A percentile compares a stretch with the other conserved stretches of the same genome.
Evolutionary conservation across 495 filamentous ascomycete species (phyloP).

Genomic region (Amphirosellinia nigrospora): DNA sequence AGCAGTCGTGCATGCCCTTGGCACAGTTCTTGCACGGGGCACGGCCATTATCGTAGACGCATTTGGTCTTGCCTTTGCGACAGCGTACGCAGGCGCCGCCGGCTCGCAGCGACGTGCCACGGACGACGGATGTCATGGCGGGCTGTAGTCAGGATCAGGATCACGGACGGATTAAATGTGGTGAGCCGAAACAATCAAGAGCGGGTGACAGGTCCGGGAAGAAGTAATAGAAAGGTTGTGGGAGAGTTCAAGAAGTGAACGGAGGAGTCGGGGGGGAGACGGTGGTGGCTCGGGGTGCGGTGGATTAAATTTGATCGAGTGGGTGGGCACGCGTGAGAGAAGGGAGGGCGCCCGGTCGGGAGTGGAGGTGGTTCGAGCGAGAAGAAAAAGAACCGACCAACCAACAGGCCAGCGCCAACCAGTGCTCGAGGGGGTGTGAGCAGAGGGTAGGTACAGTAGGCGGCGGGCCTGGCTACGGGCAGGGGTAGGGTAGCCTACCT

Average conservation of each 20-base stretch:
- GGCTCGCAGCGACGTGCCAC: constrained; percentile 58
- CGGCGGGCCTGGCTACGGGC: background rate
- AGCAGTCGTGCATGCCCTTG: constrained; percentile 62
- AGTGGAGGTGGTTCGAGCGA: constrained; percentile 29
- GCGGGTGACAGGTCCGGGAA: constrained; percentile 38
- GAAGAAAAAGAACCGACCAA: constrained; percentile 21
- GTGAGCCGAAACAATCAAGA: constrained; percentile 18
- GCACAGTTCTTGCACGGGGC: constrained; percentile 60
- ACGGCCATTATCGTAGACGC: constrained; percentile 58
- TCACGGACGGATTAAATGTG: constrained; percentile 5
- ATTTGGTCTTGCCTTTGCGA: constrained; percentile 61
- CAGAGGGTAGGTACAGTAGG: constrained; percentile 9
- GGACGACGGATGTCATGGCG: constrained; percentile 51
- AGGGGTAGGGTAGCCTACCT: background rate
- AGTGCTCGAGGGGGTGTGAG: background rate
- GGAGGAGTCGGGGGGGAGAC: constrained; percentile 34
- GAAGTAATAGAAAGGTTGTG: constrained; percentile 29
- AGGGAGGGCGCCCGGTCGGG: constrained; percentile 26
- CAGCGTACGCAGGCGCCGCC: constrained; percentile 61
- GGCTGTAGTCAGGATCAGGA: background rate
- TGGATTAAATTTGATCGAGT: constrained; percentile 39
- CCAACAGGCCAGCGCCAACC: constrained; percentile 16
- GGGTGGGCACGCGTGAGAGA: constrained; percentile 28
- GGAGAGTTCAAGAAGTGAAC: constrained; percentile 3
- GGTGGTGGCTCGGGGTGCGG: constrained; percentile 42